phyloP scores from a whole-genome alignment of 2,329 filamentous ascomycete species.

The Diaporthe citriasiana region DNA sequence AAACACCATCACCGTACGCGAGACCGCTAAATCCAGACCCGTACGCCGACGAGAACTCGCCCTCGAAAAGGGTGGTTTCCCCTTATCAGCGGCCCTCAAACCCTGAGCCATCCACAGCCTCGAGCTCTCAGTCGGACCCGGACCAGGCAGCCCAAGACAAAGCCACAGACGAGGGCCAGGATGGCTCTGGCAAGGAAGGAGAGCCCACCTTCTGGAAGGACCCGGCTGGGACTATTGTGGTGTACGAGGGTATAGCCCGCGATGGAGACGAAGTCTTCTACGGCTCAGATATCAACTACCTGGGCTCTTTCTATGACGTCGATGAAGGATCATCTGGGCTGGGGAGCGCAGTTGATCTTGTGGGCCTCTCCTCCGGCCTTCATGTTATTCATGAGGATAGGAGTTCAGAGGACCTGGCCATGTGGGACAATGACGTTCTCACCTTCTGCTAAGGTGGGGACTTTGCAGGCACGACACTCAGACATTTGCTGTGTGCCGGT shows the following conservation, averaged over 20 bases:
- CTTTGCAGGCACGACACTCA: neutral
- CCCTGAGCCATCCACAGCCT: neutral
- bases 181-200: neutral
- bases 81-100: neutral
- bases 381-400: slow-evolving; percentile 27
- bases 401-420: slow-evolving; percentile 25
- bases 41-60: slow-evolving; percentile 14
- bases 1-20: neutral
- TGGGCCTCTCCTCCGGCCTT: slow-evolving; percentile 14
- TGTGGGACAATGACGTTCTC: slow-evolving; percentile 27
- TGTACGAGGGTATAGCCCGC: slow-evolving; percentile 33
- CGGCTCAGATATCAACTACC: slow-evolving; percentile 35
- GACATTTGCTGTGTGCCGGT: neutral
- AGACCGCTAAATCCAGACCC: slow-evolving; percentile 27
- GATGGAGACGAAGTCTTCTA: slow-evolving; percentile 30
- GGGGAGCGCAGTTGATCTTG: slow-evolving; percentile 21
- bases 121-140: neutral
- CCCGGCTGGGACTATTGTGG: slow-evolving; percentile 24
- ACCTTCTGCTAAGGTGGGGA: neutral
- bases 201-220: slow-evolving; percentile 30
- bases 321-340: slow-evolving; percentile 30
- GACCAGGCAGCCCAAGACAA: neutral
- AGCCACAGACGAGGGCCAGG: neutral
- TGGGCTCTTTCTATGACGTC: slow-evolving; percentile 30
- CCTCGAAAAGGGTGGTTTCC: slow-evolving; percentile 9